A percentile compares a stretch with the other conserved stretches of the same genome.
These are phyloP conservation scores for Clohesyomyces aquaticus DNA, from an alignment of 495 filamentous ascomycete genomes.

Conservation along the genomic window DNA sequence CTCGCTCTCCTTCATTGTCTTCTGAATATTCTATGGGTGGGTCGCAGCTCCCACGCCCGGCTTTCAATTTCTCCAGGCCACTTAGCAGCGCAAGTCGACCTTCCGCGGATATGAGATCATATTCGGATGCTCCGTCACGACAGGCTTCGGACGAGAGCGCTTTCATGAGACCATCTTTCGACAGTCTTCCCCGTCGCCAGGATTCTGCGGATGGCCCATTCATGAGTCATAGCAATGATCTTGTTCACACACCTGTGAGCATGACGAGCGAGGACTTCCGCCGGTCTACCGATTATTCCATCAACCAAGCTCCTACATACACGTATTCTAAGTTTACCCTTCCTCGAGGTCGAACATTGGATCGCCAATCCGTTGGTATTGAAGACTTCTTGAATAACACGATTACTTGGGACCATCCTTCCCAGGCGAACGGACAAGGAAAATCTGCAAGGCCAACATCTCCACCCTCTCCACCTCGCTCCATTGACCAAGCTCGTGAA, in stretches of 20 bases:
- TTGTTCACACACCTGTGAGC: conserved; percentile 65
- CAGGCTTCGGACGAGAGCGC: conserved; percentile 64
- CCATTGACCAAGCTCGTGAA: conserved; percentile 39
- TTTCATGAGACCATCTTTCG: conserved; percentile 53
- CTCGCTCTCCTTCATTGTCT: conserved; percentile 77
- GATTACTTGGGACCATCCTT: conserved; percentile 63
- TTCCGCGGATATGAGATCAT: conserved; percentile 55
- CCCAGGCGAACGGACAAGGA: conserved; percentile 44
- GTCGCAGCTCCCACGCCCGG: conserved; percentile 66
- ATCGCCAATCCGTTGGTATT: conserved; percentile 67
- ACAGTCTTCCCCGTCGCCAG: conserved; percentile 48
- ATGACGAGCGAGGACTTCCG: conserved; percentile 63
- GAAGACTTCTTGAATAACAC: conserved; percentile 62
- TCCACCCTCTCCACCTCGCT: conserved; percentile 40
- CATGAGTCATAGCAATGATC: conserved; percentile 59
- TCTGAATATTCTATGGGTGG: conserved; percentile 74
- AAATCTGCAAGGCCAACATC: conserved; percentile 45
- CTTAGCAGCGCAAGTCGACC: conserved; percentile 66
- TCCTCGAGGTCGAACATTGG: conserved; percentile 76
- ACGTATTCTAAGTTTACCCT: conserved; percentile 81
- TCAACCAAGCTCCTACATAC: conserved; percentile 66
- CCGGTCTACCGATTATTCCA: conserved; percentile 48
- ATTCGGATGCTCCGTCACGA: conserved; percentile 59
- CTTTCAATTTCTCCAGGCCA: conserved; percentile 93
- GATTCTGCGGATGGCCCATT: conserved; percentile 47